Percentiles rank a stretch among this genome's conserved stretches.
phyloP scores from a whole-genome alignment of 2,329 filamentous ascomycete species.

The Arthrobotrys megalospora region DNA sequence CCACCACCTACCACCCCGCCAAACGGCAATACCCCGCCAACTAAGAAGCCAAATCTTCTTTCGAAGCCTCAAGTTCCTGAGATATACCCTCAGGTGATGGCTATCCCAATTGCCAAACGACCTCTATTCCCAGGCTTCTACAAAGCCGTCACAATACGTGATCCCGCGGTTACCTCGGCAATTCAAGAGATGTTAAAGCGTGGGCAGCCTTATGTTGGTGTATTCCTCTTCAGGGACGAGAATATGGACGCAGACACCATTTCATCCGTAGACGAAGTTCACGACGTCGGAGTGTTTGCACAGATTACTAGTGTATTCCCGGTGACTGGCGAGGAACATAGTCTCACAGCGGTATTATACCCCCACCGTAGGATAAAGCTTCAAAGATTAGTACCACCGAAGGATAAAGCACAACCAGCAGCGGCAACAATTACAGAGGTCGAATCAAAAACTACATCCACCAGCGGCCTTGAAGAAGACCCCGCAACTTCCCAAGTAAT shows the following conservation, averaged over 20 bases:
- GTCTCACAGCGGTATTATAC: slow-evolving; percentile 92
- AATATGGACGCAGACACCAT: slow-evolving; percentile 94
- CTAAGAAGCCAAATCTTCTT: slow-evolving; percentile 77
- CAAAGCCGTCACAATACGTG: slow-evolving; percentile 96
- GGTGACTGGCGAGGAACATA: slow-evolving; percentile 85
- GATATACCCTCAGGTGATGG: slow-evolving; percentile 96
- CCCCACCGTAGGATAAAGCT: slow-evolving; percentile 95
- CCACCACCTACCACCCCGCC: slow-evolving; percentile 68
- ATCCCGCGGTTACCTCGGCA: slow-evolving; percentile 89
- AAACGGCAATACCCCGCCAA: slow-evolving; percentile 73
- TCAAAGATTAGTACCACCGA: slow-evolving; percentile 83
- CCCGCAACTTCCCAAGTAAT: slow-evolving; percentile 74
- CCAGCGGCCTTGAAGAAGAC: slow-evolving; percentile 72
- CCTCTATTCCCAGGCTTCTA: slow-evolving; percentile 98
- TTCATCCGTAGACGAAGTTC: slow-evolving; percentile 88
- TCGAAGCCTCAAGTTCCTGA: slow-evolving; percentile 94
- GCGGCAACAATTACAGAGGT: slow-evolving; percentile 66
- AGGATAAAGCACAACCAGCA: slow-evolving; percentile 66
- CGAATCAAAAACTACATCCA: slow-evolving; percentile 64
- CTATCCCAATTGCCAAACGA: slow-evolving; percentile 92
- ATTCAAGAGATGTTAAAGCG: slow-evolving; percentile 97
- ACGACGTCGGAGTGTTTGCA: slow-evolving; percentile 96
- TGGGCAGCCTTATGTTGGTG: slow-evolving; percentile 96
- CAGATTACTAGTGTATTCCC: slow-evolving; percentile 93
- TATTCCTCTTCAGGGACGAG: slow-evolving; percentile 97